Evolutionary conservation across 73 alveolate species (phyloP), one percentile per base, ranked within the genome.

Genomic region (Paraurostyla sp.): DNA sequence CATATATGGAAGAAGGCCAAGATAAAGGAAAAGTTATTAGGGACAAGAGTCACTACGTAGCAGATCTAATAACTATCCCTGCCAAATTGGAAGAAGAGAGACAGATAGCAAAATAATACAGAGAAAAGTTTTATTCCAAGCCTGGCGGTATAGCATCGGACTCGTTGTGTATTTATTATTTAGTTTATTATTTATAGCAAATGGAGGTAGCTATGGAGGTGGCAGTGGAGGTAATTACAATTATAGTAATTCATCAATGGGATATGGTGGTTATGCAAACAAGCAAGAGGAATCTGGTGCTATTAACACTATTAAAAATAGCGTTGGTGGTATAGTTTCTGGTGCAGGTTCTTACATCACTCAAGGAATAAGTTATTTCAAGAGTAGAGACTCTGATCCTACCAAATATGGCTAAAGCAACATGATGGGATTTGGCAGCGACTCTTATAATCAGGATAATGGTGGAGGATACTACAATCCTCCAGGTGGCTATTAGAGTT

Each of bases 21-120:
- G 97, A 93, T 57, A 89, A 60, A 42, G 95, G 95, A 0, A 15
- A 42, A 13, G 57, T 76, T 16, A 52, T 88, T 30, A 80, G 94
- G 42, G 91, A 80, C 18, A 88, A 88, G 69, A 68, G 83, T 22
- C 35, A 38, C 16, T 65, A 38, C 35, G 15, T 65, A 6, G 82
- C 82, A 13, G 82, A 81, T 38, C 71, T 81, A 2, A 33, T 81
- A 0, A 81, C 80, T 0, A 54, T 15, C 27, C 50, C 38, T 4
- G 23, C 20, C 9, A 56, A 27, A 45, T 59, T 46, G 11, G 91
- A 81, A 2, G 91, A 51, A 22, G 91, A 81, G 57, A 54, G 91
- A 29, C 57, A 58, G 38, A 9, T 1, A 22, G 91, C 91, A 0
- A 35, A 29, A 29, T 22, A 56, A 54, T 81, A 81, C 71, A 81